Conservation (phyloP, 148 eudicot genomes). For the Talinum fruticosum region DNA sequence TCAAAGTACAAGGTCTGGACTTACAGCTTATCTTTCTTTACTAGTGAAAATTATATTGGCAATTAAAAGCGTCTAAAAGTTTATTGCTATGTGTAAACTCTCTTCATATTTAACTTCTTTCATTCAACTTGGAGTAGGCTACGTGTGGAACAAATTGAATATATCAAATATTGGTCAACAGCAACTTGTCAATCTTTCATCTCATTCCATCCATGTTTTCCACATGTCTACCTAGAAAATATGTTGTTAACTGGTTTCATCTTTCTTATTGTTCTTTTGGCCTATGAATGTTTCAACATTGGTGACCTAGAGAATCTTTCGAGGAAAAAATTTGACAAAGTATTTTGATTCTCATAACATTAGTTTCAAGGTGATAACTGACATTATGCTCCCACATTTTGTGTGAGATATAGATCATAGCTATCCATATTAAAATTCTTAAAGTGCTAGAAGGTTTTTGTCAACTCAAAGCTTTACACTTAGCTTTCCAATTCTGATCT, state of each 20-base stretch:
- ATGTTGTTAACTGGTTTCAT: not conserved
- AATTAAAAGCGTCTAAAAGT: too few relatives aligned
- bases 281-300: not conserved
- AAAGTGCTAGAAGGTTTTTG: not conserved
- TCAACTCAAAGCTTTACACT: not conserved
- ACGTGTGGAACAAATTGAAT: too few relatives aligned
- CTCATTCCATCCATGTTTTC: too few relatives aligned
- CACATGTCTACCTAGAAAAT: not conserved
- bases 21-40: not conserved
- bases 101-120: too few relatives aligned
- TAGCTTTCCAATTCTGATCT: too few relatives aligned
- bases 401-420: not conserved
- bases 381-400: too few relatives aligned
- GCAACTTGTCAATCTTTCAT: too few relatives aligned
- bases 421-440: not conserved
- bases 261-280: not conserved
- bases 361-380: not conserved
- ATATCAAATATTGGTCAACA: too few relatives aligned
- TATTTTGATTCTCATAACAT: not conserved
- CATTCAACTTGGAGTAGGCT: too few relatives aligned
- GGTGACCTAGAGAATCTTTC: not conserved
- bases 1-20: conserved; percentile 70
- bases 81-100: too few relatives aligned
- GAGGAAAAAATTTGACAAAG: not conserved
- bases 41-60: too few relatives aligned